Base-by-base conservation (phyloP, 2,329 filamentous ascomycete species). In the Apiospora malaysiana region DNA sequence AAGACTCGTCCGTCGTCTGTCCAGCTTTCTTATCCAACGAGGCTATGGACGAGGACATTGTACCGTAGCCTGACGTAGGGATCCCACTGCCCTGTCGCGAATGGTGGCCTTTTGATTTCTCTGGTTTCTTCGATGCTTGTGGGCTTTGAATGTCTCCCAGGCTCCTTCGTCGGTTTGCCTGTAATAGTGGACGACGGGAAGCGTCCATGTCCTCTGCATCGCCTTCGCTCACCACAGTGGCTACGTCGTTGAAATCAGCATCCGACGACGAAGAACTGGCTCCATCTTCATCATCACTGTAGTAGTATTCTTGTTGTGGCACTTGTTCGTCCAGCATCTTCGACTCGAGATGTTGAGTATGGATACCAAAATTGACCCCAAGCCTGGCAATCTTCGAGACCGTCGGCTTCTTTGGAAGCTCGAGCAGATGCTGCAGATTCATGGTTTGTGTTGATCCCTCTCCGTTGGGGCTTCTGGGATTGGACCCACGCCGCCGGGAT, bases 281-380 rank as follows among this genome's bases (percentile, higher is more conserved):
- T 47, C 71, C 74, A 9, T 25, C 72, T 23, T 76, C 77, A 32
- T 78, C 75, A 18, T 76, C 76, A 68, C 73, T 75, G 14, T 68
- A 76, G 42, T 74, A 72, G 9, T 74, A 71, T 5, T 72, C 51
- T 27, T 71, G 72, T 18, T 47, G 71, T n/a, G 74, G 66, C 10
- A 72, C 68, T 71, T 71, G 70, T 37, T 63, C 70, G 14, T 85
- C 83, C 4, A 93, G 83, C 14, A 92, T 86, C 32, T 89, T 87
- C 70, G 89, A 86, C 10, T 90, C 86, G 1, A 97, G 82, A 70
- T 90, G 89, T 74, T 94, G 92, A 3, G 93, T 94, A 73, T 91
- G 91, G 81, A 95, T 95, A 1, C 92, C 91, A 72, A 94, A 85
- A 74, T 85, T 93, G 27, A 93, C 85, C 3, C 91, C 91, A 66